Evolutionary conservation across 1,284 basidiomycete genomes (phyloP), one percentile per base, ranked within the genome.

Genomic region (Anthracocystis setariae): DNA sequence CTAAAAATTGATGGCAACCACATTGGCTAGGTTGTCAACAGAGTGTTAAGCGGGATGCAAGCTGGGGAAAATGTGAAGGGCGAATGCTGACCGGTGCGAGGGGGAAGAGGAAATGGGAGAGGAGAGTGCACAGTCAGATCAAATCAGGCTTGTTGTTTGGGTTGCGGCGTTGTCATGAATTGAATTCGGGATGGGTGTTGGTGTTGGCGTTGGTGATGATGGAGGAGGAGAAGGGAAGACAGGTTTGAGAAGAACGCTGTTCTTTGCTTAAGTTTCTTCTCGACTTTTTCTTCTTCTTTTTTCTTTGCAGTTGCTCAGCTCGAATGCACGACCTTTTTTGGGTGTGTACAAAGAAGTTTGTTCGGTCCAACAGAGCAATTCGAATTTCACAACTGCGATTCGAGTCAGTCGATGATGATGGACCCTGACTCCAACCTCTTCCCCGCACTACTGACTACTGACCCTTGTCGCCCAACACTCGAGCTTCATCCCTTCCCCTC

Each of bases 1-100:
- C 54, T 61, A 71, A 71, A 71, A 71, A 71, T 71, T 71, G 68
- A 71, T 71, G 68, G 68, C 68, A 71, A 71, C 68, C 68, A 71
- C 62, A 71, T 71, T 71, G 61, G 46, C 53, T 71, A 43, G 68
- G 68, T 50, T 71, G 68, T 65, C 61, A 71, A 71, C 68, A 71
- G 68, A 71, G 68, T 71, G 68, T 65, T 71, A 71, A 71, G 68
- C 68, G 68, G 67, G 66, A 8, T 12, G n/a, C n/a, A n/a, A n/a
- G n/a, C n/a, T n/a, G n/a, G n/a, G n/a, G n/a, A n/a, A n/a, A n/a
- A n/a, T n/a, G n/a, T n/a, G n/a, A n/a, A n/a, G n/a, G n/a, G n/a
- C n/a, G n/a, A n/a, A n/a, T n/a, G n/a, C n/a, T n/a, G n/a, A n/a
- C n/a, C n/a, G n/a, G n/a, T n/a, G n/a, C n/a, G 37, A 13, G 35